Conservation (phyloP, 306 rosid species). For the Vigna nakashimae region DNA sequence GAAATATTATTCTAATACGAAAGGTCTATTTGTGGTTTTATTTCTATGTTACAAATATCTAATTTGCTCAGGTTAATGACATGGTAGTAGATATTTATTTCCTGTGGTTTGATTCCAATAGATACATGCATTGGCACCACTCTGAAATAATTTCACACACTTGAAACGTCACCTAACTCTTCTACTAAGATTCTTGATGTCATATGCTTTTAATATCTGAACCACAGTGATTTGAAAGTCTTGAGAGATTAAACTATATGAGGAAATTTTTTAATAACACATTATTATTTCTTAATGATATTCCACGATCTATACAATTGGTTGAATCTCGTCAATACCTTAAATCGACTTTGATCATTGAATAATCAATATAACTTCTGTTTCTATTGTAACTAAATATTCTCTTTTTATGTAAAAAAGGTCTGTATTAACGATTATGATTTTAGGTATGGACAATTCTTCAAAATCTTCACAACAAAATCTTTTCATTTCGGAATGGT, state of each 20-base stretch:
- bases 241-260: not conserved
- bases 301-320: no score
- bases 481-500: no score
- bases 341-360: no score
- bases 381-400: no score
- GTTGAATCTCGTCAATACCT: no score
- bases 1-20: not conserved
- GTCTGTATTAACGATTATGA: no score
- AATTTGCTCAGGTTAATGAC: not conserved
- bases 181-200: conserved; percentile 23
- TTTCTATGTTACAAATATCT: not conserved
- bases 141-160: not conserved
- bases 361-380: no score
- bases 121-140: conserved; percentile 26
- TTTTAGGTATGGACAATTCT: no score
- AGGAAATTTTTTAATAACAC: no score
- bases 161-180: not conserved
- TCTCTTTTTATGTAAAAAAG: no score
- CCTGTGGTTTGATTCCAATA: not conserved
- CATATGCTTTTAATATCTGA: not conserved
- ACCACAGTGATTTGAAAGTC: conserved; percentile 1
- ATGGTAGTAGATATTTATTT: not conserved
- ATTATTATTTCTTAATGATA: no score
- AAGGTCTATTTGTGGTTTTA: not conserved
- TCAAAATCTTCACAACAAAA: no score